Conservation (phyloP, 2,329 filamentous ascomycete species). For the Claviceps sp. region DNA sequence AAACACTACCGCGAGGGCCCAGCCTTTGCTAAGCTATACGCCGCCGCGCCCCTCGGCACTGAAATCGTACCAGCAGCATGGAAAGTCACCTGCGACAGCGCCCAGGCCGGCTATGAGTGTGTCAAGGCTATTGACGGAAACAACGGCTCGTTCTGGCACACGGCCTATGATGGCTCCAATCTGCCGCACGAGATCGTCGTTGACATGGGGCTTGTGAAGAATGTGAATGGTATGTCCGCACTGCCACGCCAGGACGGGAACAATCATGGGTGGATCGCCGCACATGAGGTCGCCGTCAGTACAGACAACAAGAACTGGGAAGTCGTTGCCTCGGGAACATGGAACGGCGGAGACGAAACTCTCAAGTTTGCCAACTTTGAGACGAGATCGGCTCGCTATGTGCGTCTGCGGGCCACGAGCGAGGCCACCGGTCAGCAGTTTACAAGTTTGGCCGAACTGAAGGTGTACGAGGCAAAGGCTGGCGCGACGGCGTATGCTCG, state of each 20-base stretch:
- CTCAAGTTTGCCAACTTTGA: conserved; percentile 21
- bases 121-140: conserved; percentile 16
- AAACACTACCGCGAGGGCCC: conserved; percentile 1
- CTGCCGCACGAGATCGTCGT: conserved; percentile 18
- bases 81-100: conserved; percentile 17
- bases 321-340: conserved; percentile 17
- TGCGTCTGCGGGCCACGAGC: conserved; percentile 15
- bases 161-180: conserved; percentile 4
- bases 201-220: conserved; percentile 14
- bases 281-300: conserved; percentile 16
- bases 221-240: conserved; percentile 18
- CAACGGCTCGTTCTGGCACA: conserved; percentile 18
- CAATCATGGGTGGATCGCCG: conserved; percentile 14
- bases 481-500: conserved; percentile 11
- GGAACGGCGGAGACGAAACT: conserved; percentile 13
- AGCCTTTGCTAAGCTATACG: conserved; percentile 1
- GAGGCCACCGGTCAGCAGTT: conserved; percentile 17
- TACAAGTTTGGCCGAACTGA: conserved; percentile 20
- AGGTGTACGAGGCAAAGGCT: conserved; percentile 15
- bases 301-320: conserved; percentile 15
- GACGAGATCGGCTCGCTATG: conserved; percentile 15
- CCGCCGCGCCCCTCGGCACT: conserved; percentile 4
- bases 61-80: conserved; percentile 9
- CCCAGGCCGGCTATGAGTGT: conserved; percentile 15
- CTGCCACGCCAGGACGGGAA: conserved; percentile 16